Conservation (phyloP, 179 eudicot species). For the Gypsophila paniculata region DNA sequence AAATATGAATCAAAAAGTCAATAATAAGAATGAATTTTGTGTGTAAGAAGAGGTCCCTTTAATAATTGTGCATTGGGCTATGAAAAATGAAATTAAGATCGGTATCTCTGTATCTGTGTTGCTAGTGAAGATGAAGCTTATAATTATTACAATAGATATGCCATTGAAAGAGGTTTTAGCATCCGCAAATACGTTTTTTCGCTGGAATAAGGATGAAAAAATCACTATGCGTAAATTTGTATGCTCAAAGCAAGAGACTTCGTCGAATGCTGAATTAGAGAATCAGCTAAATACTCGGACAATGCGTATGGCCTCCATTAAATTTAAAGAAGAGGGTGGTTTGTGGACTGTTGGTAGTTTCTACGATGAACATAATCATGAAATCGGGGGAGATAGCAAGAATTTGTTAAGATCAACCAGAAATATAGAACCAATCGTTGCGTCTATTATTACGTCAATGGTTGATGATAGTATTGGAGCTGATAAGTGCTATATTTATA, state of each 20-base stretch:
- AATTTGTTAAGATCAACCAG: background rate
- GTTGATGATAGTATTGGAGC: too few relatives aligned
- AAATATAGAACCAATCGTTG: background rate
- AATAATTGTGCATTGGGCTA: background rate
- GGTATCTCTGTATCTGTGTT: background rate
- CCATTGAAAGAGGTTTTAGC: background rate
- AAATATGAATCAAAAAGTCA: background rate
- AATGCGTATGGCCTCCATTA: background rate
- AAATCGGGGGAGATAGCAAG: background rate
- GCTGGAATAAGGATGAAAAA: background rate
- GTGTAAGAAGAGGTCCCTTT: background rate
- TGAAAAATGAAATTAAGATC: too few relatives aligned
- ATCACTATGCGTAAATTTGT: background rate
- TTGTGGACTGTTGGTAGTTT: background rate
- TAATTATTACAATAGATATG: background rate
- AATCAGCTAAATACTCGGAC: background rate
- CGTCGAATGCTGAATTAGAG: slow-evolving; percentile 3
- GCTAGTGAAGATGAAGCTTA: background rate
- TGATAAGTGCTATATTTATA: too few relatives aligned
- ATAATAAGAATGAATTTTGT: too few relatives aligned
- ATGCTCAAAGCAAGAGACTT: slow-evolving; percentile 1
- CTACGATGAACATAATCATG: slow-evolving; percentile 3
- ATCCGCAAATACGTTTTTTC: background rate
- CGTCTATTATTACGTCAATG: background rate
- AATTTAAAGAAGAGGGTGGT: background rate